A percentile compares a stretch with the other conserved stretches of the same genome.
These are phyloP conservation scores for Pterocarpus macrocarpus DNA, from an alignment of 306 rosid species.

Conservation along the genomic window DNA sequence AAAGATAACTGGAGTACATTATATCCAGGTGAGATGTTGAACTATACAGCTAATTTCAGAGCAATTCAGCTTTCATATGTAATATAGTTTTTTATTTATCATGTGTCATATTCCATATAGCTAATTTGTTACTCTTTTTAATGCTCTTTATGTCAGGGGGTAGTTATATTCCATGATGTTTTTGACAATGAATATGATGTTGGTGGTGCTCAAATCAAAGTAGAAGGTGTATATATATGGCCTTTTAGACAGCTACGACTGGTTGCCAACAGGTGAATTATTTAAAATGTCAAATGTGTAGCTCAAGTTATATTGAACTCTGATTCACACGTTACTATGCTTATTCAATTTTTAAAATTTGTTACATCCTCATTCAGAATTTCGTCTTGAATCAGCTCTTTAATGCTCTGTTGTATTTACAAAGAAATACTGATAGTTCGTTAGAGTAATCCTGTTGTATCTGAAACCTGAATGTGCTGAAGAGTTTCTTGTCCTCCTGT, in stretches of 20 bases:
- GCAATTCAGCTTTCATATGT: slow-evolving; percentile 36
- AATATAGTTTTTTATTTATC: slow-evolving; percentile 15
- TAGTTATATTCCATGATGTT: slow-evolving; percentile 85
- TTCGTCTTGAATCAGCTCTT: slow-evolving; percentile 22
- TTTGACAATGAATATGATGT: slow-evolving; percentile 81
- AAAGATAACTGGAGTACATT: slow-evolving; percentile 95
- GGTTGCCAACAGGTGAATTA: slow-evolving; percentile 85
- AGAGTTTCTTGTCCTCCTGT: slow-evolving; percentile 31
- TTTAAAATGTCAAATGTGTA: background rate
- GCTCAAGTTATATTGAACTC: slow-evolving; percentile 22
- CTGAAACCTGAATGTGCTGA: slow-evolving; percentile 25
- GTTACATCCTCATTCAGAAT: slow-evolving; percentile 16
- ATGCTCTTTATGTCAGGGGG: slow-evolving; percentile 73
- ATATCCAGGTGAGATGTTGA: slow-evolving; percentile 86
- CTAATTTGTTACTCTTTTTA: slow-evolving; percentile 5
- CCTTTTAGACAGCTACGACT: slow-evolving; percentile 98
- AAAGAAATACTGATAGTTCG: slow-evolving; percentile 30
- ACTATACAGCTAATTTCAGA: slow-evolving; percentile 32
- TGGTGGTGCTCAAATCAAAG: slow-evolving; percentile 91
- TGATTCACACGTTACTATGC: slow-evolving; percentile 7
- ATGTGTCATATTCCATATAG: background rate
- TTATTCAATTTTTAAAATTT: background rate
- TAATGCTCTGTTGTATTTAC: background rate
- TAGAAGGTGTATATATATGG: slow-evolving; percentile 99
- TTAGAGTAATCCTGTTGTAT: slow-evolving; percentile 20